Base-by-base conservation (phyloP, 2,329 filamentous ascomycete genomes). In the Fusarium circinatum region DNA sequence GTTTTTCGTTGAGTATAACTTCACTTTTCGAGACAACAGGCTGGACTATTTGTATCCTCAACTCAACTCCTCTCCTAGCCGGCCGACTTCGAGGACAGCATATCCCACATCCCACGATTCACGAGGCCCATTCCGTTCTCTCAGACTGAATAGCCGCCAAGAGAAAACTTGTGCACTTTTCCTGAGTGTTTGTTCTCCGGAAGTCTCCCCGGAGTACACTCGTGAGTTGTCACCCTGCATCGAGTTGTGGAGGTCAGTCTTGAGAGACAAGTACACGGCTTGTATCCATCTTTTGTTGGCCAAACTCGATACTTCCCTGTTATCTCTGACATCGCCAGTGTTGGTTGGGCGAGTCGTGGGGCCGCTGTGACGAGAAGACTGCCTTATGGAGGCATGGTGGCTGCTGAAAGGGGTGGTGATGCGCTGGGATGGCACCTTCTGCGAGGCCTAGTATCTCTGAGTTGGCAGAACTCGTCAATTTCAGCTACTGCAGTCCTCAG, bases 41-140 rank as follows among this genome's bases (percentile, higher is more conserved):
- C 30, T 6, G 39, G 47, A 60, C 55, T 66, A 67, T 73, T 75
- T 65, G 73, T 67, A 60, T 64, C 38, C 45, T 73, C 59, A 59
- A 61, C 49, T 64, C 47, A 36, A 32, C 57, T 54, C 41, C 49
- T 57, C 13, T 52, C 59, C 10, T 47, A 44, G 13, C 64, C 41
- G 57, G 54, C 45, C 26, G 26, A 28, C 56, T 38, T 59, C 34
- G 32, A 70, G 30, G 39, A 65, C 34, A 30, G 45, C 52, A 67
- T 41, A 61, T 73, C 45, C 68, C 69, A 65, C 49, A 8, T 49
- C 36, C 56, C n/a, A 52, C 51, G 38, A 18, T 72, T 65, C 44
- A 71, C 41, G 26, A 58, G 44, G 8, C 30, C 47, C 32, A 32
- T 24, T 30, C 11, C 22, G 13, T 28, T 59, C 32, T 51, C 45